Evolutionary conservation across 2,329 filamentous ascomycete genomes (phyloP).

Genomic region (Botrytis porri): DNA sequence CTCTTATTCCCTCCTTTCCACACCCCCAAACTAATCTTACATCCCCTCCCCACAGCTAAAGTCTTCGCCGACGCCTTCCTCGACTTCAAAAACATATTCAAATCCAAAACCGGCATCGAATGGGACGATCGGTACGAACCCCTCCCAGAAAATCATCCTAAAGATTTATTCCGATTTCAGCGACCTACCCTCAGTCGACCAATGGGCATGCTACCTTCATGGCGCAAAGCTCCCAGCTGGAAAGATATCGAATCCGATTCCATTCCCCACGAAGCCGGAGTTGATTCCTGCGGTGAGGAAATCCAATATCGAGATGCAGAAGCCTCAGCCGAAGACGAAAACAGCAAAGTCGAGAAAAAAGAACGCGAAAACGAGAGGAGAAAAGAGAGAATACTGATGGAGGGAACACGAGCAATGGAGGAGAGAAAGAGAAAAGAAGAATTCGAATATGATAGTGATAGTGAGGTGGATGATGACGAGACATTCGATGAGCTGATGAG

Average conservation of each 20-base stretch:
- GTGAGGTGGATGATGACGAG: constrained; percentile 13
- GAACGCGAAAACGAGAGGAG: not conserved
- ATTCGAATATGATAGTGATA: constrained; percentile 18
- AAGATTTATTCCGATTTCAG: constrained; percentile 22
- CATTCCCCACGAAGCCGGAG: not conserved
- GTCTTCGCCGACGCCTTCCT: constrained; percentile 46
- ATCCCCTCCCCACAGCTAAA: constrained; percentile 33
- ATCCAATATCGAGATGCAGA: not conserved
- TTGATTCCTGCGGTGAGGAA: constrained; percentile 5
- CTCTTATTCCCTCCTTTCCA: too few species aligned
- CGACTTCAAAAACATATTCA: constrained; percentile 57
- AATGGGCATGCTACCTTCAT: constrained; percentile 26
- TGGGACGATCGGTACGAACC: constrained; percentile 54
- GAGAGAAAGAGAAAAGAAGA: not conserved
- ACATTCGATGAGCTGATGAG: not conserved
- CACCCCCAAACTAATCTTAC: not conserved
- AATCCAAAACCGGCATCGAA: constrained; percentile 51
- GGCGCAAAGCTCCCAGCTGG: constrained; percentile 8
- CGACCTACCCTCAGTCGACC: constrained; percentile 24
- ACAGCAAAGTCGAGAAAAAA: not conserved
- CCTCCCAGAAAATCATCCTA: not conserved
- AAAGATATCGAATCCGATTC: not conserved
- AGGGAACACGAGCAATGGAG: not conserved
- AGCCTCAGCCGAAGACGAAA: not conserved
- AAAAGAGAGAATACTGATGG: not conserved